Evolutionary conservation across 768 basidiomycete species (phyloP).

Genomic region (Candolleomyces eurysporus): DNA sequence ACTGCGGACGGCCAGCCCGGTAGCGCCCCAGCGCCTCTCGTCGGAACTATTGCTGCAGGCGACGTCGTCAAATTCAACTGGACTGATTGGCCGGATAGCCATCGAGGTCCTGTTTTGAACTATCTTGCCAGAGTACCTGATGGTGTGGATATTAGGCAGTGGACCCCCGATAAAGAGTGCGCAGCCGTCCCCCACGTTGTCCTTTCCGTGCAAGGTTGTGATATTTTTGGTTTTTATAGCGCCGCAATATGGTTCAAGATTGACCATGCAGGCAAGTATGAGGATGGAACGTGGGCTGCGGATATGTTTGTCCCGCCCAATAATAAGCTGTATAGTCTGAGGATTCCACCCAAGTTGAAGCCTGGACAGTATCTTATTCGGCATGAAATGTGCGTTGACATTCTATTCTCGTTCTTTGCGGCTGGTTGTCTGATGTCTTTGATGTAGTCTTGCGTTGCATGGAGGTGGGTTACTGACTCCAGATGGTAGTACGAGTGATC

Average conservation of each 20-base stretch:
- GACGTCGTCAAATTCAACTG: constrained; percentile 38
- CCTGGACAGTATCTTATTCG: constrained; percentile 49
- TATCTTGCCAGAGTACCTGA: constrained; percentile 43
- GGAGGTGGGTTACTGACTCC: constrained; percentile 18
- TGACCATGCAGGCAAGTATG: constrained; percentile 41
- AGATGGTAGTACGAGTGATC: background rate
- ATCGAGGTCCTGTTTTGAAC: constrained; percentile 41
- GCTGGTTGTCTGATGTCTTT: background rate
- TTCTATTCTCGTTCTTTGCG: background rate
- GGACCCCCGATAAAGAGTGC: constrained; percentile 36
- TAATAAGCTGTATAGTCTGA: constrained; percentile 45
- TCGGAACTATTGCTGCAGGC: constrained; percentile 38
- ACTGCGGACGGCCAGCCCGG: constrained; percentile 21
- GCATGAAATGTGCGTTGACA: constrained; percentile 39
- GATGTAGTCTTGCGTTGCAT: constrained; percentile 37
- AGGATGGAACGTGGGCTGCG: constrained; percentile 44
- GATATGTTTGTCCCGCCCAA: constrained; percentile 22
- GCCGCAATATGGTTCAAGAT: constrained; percentile 52
- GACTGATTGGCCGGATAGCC: constrained; percentile 36
- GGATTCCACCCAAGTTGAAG: constrained; percentile 43
- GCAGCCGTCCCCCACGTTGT: too few species aligned
- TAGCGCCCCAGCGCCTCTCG: constrained; percentile 34
- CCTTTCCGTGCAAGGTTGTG: too few species aligned
- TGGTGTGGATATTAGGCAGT: constrained; percentile 33
- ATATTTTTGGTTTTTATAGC: constrained; percentile 16